A percentile compares a stretch with the other conserved stretches of the same genome.
These are phyloP conservation scores for Pseudogymnoascus sp. DNA, from an alignment of 2,329 filamentous ascomycete species.

Conservation along the genomic window DNA sequence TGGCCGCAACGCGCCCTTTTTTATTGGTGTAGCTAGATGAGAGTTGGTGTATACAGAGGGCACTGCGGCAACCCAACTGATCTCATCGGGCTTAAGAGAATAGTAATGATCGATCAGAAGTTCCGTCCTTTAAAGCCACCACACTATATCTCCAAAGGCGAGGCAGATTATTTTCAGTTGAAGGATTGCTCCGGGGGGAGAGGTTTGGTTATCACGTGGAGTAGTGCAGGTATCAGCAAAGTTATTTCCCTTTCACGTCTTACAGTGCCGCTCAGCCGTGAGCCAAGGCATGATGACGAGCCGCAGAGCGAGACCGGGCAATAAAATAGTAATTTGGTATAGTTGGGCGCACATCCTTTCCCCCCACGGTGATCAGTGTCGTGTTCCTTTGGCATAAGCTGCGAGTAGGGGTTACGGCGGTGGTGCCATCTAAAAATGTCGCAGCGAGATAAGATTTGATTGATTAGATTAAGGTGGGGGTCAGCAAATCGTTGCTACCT, in stretches of 20 bases:
- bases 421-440: not conserved
- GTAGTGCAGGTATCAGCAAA: not conserved
- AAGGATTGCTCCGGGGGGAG: not conserved
- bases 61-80: not conserved
- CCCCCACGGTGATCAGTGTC: not conserved
- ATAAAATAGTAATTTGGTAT: not conserved
- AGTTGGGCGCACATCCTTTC: not conserved
- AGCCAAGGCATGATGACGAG: not conserved
- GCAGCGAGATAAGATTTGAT: slow-evolving; percentile 6
- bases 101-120: not conserved
- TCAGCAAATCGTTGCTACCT: slow-evolving; percentile 4
- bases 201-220: not conserved
- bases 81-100: not conserved
- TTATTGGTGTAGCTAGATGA: not conserved
- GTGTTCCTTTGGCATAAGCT: not conserved
- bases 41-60: not conserved
- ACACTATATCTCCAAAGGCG: not conserved
- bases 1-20: not conserved
- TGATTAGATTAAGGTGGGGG: slow-evolving; percentile 2
- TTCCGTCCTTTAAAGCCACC: not conserved
- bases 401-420: not conserved
- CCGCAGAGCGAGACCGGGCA: not conserved
- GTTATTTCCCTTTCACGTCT: not conserved
- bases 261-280: not conserved
- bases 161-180: slow-evolving; percentile 1